These are phyloP conservation scores for Leccinum griseonigrum DNA, from an alignment of 1,284 basidiomycete species.

Conservation along the genomic window DNA sequence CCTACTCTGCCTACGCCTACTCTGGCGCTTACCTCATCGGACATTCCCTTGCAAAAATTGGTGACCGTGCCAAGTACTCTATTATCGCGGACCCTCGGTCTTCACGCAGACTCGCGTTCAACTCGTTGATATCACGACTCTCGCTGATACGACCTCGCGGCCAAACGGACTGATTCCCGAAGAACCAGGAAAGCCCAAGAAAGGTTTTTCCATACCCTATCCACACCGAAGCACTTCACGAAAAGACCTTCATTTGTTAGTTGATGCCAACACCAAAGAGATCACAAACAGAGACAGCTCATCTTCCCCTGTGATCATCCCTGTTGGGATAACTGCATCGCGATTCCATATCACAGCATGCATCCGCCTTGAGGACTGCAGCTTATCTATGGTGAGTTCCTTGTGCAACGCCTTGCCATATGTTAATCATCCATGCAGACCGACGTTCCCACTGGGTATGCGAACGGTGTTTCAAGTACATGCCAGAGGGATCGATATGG, in stretches of 20 bases:
- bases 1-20: slow-evolving; percentile 14
- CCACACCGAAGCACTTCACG: slow-evolving; percentile 45
- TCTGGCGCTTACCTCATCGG: slow-evolving; percentile 7
- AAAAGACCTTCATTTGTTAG: slow-evolving; percentile 32
- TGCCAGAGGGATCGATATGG: slow-evolving; percentile 72
- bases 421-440: slow-evolving; percentile 34
- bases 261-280: slow-evolving; percentile 8
- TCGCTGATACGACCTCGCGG: not conserved
- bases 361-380: slow-evolving; percentile 60
- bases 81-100: slow-evolving; percentile 60
- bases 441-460: slow-evolving; percentile 71
- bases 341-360: slow-evolving; percentile 70
- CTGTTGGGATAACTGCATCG: slow-evolving; percentile 35
- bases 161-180: slow-evolving; percentile 4
- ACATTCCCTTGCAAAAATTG: slow-evolving; percentile 3
- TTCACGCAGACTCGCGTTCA: slow-evolving; percentile 63
- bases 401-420: not conserved
- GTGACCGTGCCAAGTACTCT: slow-evolving; percentile 34
- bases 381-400: slow-evolving; percentile 56
- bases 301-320: slow-evolving; percentile 10
- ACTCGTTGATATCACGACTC: slow-evolving; percentile 37
- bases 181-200: slow-evolving; percentile 28
- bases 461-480: slow-evolving; percentile 96
- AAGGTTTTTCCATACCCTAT: slow-evolving; percentile 37
- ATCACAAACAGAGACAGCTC: not conserved